These are phyloP conservation scores for Phlebiopsis flavidoalba DNA, from an alignment of 768 basidiomycete genomes.

Conservation along the genomic window DNA sequence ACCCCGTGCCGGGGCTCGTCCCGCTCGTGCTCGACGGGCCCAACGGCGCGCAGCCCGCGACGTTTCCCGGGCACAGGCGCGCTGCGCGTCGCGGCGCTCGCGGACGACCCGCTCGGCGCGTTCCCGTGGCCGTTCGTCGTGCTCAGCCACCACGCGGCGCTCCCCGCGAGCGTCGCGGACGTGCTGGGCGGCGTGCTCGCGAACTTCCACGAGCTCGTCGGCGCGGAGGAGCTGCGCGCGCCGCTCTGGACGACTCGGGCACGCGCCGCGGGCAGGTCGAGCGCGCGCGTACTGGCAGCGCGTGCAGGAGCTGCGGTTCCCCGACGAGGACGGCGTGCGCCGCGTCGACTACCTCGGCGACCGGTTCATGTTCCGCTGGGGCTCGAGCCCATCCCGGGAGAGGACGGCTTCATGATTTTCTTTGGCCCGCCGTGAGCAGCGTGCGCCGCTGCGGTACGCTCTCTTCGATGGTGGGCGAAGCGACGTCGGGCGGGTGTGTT, in stretches of 20 bases:
- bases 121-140: constrained; percentile 58
- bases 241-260: constrained; percentile 19
- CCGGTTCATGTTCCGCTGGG: constrained; percentile 46
- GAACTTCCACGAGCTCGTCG: constrained; percentile 34
- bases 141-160: constrained; percentile 15
- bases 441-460: background rate
- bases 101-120: constrained; percentile 41
- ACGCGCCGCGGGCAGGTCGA: constrained; percentile 12
- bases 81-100: constrained; percentile 50
- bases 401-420: constrained; percentile 34
- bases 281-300: constrained; percentile 16
- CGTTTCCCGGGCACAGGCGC: constrained; percentile 51
- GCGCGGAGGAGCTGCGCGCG: constrained; percentile 19
- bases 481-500: background rate
- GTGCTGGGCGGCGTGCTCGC: constrained; percentile 41
- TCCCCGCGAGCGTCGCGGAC: constrained; percentile 38
- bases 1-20: constrained; percentile 4
- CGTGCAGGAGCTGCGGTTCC: constrained; percentile 21
- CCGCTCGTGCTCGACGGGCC: constrained; percentile 27
- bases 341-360: constrained; percentile 46
- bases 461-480: background rate
- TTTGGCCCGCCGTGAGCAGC: constrained; percentile 19
- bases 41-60: constrained; percentile 53
- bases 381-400: constrained; percentile 43
- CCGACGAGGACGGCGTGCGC: constrained; percentile 26